A percentile compares a stretch with the other conserved stretches of the same genome.
phyloP scores from a whole-genome alignment of 495 filamentous ascomycete genomes.

The Penicillium cinerascens region DNA sequence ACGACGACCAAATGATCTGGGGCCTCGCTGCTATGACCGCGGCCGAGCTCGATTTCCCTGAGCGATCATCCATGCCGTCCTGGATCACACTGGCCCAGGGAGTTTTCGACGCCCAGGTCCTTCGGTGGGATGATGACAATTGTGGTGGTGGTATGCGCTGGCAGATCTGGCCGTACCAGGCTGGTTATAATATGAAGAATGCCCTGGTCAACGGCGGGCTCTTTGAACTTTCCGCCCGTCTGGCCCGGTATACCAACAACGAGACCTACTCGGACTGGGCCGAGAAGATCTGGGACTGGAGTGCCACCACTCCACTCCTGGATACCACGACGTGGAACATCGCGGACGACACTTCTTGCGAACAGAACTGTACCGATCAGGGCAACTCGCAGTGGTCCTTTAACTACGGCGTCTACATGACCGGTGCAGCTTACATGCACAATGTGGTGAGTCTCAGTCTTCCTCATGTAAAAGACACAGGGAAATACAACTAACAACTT shows the following conservation, averaged over 20 bases:
- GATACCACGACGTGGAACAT: slow-evolving; percentile 54
- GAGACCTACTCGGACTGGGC: slow-evolving; percentile 69
- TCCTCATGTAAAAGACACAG: background rate
- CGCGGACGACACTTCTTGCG: slow-evolving; percentile 52
- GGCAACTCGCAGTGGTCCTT: slow-evolving; percentile 66
- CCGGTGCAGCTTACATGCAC: slow-evolving; percentile 70
- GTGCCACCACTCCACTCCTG: slow-evolving; percentile 49
- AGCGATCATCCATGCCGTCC: slow-evolving; percentile 50
- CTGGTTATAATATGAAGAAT: slow-evolving; percentile 56
- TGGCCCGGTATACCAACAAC: slow-evolving; percentile 67
- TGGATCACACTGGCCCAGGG: slow-evolving; percentile 72
- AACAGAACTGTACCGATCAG: slow-evolving; percentile 49
- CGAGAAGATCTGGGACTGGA: slow-evolving; percentile 67
- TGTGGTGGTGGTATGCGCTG: slow-evolving; percentile 50
- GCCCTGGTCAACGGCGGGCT: slow-evolving; percentile 65
- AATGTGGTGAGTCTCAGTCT: slow-evolving; percentile 47
- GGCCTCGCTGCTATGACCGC: slow-evolving; percentile 66
- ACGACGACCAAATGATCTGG: slow-evolving; percentile 70
- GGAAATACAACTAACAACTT: background rate
- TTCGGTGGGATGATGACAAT: slow-evolving; percentile 48
- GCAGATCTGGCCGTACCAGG: slow-evolving; percentile 43
- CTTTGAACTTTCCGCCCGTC: slow-evolving; percentile 66
- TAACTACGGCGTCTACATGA: slow-evolving; percentile 65
- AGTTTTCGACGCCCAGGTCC: slow-evolving; percentile 63
- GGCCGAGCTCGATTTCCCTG: slow-evolving; percentile 59